Evolutionary conservation across 176 grass and related monocot genomes (phyloP), one percentile per base, ranked within the genome.

Genomic region (Guadua angustifolia): DNA sequence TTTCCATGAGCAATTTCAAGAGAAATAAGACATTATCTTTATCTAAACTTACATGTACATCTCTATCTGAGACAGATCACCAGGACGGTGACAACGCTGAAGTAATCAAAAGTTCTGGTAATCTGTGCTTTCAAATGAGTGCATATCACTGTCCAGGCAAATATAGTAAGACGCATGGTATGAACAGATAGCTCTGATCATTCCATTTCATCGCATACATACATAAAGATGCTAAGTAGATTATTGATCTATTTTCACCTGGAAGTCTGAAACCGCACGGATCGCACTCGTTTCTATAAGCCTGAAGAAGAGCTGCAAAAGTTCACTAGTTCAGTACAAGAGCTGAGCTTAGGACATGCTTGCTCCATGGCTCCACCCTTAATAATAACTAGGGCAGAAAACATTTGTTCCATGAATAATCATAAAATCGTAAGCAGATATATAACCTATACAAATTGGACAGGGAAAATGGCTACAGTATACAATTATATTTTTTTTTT

Each of bases 41-140:
- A 46, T 77, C 61, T 16, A 44, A 66, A 66, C 35, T 55, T 74
- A 16, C 11, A 18, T 32, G 62, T 52, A 47, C 15, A 39, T 78
- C 52, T 50, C 53, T 25, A 47, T 78, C 32, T 21, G 15, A 71
- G 32, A 58, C n/a, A 60, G 13, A 71, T 18, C 12, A 70, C 11
- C 52, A 14, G 0, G 69, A 61, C 26, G 71, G 52, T 14, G 40
- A 49, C 19, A 25, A 61, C 43, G 39, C 39, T 29, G 18, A 58
- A 78, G 16, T 47, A 46, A 78, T 35, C 50, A 12, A 59, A 36
- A 14, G 51, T 39, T 79, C 65, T 19, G 19, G 39, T 78, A 55
- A 60, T 69, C 56, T 38, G 74, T 49, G 74, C 64, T 60, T 85
- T 60, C 50, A 69, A 69, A 59, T 69, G 66, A 65, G 69, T 77